Evolutionary conservation across 768 basidiomycete species (phyloP).

Genomic region (Boletus rex-veris): DNA sequence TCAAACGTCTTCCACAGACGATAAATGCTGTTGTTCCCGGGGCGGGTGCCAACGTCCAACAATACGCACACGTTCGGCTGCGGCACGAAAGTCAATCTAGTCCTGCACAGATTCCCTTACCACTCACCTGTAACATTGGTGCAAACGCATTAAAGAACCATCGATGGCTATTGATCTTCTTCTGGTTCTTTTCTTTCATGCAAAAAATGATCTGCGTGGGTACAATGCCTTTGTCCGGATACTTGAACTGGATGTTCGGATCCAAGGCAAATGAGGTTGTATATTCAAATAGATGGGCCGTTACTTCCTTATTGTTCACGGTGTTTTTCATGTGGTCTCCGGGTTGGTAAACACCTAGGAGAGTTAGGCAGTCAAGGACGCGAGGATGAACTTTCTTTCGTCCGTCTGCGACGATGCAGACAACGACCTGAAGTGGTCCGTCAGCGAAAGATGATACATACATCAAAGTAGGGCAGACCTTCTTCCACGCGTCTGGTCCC

Average conservation of each 20-base stretch:
- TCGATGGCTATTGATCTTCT: constrained; percentile 95
- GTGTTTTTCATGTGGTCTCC: constrained; percentile 58
- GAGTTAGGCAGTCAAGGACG: constrained; percentile 83
- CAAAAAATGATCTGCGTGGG: constrained; percentile 94
- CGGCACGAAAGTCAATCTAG: not conserved
- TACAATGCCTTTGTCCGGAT: constrained; percentile 89
- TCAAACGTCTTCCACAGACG: constrained; percentile 95
- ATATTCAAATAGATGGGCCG: constrained; percentile 80
- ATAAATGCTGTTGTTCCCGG: constrained; percentile 85
- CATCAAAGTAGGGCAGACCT: constrained; percentile 41
- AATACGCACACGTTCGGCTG: constrained; percentile 91
- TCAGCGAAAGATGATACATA: not conserved
- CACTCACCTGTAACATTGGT: constrained; percentile 68
- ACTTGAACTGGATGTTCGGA: constrained; percentile 76
- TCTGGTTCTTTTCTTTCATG: constrained; percentile 91
- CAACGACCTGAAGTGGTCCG: constrained; percentile 60
- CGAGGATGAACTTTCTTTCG: constrained; percentile 79
- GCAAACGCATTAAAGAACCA: constrained; percentile 98
- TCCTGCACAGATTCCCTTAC: not conserved
- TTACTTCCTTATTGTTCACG: constrained; percentile 70
- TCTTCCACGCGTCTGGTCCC: constrained; percentile 97
- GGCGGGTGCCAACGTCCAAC: constrained; percentile 91
- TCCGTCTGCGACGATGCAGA: constrained; percentile 89
- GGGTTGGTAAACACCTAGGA: constrained; percentile 90
- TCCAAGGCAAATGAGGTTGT: constrained; percentile 79